phyloP scores from a whole-genome alignment of 306 rosid genomes.

The Ceratonia siliqua region DNA sequence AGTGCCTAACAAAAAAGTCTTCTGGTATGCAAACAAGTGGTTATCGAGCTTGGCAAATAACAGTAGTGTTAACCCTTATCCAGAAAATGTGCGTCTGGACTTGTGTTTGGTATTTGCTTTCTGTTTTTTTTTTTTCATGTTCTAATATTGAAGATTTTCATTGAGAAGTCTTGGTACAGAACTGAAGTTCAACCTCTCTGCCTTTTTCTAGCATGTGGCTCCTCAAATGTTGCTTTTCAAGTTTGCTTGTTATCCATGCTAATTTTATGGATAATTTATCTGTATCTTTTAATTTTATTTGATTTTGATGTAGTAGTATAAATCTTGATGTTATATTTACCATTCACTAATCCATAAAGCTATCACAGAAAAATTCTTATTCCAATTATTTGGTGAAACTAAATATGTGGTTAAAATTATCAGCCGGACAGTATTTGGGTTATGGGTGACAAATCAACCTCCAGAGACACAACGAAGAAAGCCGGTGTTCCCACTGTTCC shows the following conservation, averaged over 20 bases:
- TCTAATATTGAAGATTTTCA: not conserved
- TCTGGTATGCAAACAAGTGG: slow-evolving; percentile 1
- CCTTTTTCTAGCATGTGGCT: not conserved
- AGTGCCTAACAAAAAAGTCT: slow-evolving; percentile 11
- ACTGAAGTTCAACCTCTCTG: not conserved
- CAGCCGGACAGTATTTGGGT: slow-evolving; percentile 93
- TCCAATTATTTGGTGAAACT: slow-evolving; percentile 24
- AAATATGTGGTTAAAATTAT: slow-evolving; percentile 38
- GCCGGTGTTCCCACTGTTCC: slow-evolving; percentile 86
- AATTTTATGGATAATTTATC: not conserved
- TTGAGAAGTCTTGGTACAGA: not conserved
- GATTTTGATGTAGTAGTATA: slow-evolving; percentile 1
- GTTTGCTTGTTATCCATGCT: not conserved
- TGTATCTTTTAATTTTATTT: not conserved
- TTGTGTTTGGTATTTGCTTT: slow-evolving; percentile 12
- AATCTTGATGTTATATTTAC: slow-evolving; percentile 19
- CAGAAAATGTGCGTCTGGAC: slow-evolving; percentile 16
- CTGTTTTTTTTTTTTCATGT: not conserved
- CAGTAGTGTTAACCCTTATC: not conserved
- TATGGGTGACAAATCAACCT: slow-evolving; percentile 98
- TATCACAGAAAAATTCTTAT: not conserved
- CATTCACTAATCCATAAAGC: not conserved
- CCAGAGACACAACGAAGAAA: slow-evolving; percentile 89
- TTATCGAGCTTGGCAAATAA: not conserved
- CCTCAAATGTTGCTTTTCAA: not conserved